Conservation (phyloP, 1,284 basidiomycete genomes). For the Phaffia rhodozyma region DNA sequence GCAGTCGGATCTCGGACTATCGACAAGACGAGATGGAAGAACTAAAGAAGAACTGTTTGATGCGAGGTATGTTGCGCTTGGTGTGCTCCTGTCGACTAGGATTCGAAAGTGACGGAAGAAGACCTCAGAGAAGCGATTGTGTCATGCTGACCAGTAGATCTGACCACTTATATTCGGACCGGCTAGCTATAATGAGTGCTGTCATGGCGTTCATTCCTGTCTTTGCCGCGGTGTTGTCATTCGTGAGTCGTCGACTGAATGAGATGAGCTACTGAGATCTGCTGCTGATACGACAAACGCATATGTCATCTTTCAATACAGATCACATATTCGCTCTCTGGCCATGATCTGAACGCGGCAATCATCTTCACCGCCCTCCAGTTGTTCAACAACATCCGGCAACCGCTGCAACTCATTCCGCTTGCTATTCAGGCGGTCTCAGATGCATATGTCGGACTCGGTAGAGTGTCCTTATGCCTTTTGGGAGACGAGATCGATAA, state of each 20-base stretch:
- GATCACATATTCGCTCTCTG: conserved; percentile 55
- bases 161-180: too few species aligned
- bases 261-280: background rate
- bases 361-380: conserved; percentile 62
- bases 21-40: too few species aligned
- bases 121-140: too few species aligned
- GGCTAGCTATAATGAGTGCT: too few species aligned
- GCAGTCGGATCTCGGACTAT: too few species aligned
- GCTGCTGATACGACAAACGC: too few species aligned
- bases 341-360: conserved; percentile 53
- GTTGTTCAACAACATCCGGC: conserved; percentile 52
- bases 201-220: conserved; percentile 46
- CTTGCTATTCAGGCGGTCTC: conserved; percentile 37
- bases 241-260: background rate
- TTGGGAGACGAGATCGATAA: conserved; percentile 23
- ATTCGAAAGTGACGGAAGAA: too few species aligned
- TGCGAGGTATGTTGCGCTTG: too few species aligned
- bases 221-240: conserved; percentile 45
- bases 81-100: too few species aligned
- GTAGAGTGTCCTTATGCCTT: conserved; percentile 42
- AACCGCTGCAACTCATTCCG: conserved; percentile 20
- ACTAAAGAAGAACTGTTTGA: too few species aligned
- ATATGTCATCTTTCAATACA: conserved; percentile 29
- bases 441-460: conserved; percentile 52
- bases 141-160: too few species aligned